phyloP scores from a whole-genome alignment of 2,329 filamentous ascomycete species.

The Hyphodiscus sp. region DNA sequence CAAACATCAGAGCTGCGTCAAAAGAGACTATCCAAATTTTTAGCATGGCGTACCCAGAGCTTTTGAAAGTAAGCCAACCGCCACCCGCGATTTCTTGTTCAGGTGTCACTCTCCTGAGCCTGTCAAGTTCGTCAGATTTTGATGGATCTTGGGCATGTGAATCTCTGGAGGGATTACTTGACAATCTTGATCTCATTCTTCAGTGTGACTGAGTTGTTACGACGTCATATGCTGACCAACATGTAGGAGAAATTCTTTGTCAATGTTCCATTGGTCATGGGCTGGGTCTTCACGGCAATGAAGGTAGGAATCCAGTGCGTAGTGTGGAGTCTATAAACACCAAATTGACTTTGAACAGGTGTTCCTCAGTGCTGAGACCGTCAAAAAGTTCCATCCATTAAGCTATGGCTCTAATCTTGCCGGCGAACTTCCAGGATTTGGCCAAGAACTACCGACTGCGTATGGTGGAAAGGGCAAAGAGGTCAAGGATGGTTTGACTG shows the following conservation, averaged over 20 bases:
- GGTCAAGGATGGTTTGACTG: constrained; percentile 29
- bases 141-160: no score
- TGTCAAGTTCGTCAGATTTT: no score
- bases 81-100: no score
- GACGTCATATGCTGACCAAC: neutral
- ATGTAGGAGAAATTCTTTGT: constrained; percentile 80
- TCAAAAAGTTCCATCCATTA: constrained; percentile 75
- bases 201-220: no score
- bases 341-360: constrained; percentile 29
- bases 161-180: no score
- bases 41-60: constrained; percentile 78
- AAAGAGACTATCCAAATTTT: constrained; percentile 79
- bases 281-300: constrained; percentile 72
- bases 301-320: constrained; percentile 37
- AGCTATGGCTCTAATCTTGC: constrained; percentile 65
- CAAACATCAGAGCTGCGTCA: constrained; percentile 67
- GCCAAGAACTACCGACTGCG: constrained; percentile 59
- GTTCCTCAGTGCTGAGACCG: constrained; percentile 65
- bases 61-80: constrained; percentile 50
- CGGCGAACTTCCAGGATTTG: constrained; percentile 51
- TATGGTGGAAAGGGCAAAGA: constrained; percentile 70
- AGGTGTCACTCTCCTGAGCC: no score
- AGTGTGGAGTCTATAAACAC: neutral
- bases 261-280: constrained; percentile 79
- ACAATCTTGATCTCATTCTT: no score